Conservation (phyloP, 352 stramenopile species). For the Pythium coloratum region DNA sequence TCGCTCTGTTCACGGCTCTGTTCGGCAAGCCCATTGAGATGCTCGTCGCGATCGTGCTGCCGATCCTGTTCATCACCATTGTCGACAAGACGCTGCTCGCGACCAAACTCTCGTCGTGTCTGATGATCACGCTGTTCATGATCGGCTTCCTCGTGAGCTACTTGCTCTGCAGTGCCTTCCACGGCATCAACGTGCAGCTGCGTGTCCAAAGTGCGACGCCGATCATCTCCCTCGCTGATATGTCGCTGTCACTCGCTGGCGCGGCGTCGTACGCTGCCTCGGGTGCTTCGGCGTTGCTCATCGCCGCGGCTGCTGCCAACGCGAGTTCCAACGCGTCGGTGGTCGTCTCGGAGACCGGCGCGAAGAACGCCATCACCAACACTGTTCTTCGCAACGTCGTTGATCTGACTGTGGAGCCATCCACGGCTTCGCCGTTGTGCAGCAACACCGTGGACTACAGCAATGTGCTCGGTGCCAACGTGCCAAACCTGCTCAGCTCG, state of each 20-base stretch:
- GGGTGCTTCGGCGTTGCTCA: background rate
- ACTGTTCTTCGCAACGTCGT: slow-evolving; percentile 20
- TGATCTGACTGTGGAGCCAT: background rate
- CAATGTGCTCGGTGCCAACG: slow-evolving; percentile 3
- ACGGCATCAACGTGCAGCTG: slow-evolving; percentile 33
- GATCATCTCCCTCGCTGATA: slow-evolving; percentile 9
- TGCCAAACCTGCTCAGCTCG: background rate
- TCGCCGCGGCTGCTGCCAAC: slow-evolving; percentile 1
- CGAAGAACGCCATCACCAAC: slow-evolving; percentile 19
- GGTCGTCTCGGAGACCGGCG: slow-evolving; percentile 7
- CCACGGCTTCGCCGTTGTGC: slow-evolving; percentile 9
- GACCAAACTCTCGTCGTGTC: slow-evolving; percentile 5
- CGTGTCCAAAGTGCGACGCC: background rate
- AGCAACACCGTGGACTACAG: slow-evolving; percentile 16
- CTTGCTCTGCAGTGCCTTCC: slow-evolving; percentile 28
- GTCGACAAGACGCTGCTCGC: slow-evolving; percentile 7
- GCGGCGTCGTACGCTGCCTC: background rate
- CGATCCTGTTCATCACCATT: slow-evolving; percentile 18
- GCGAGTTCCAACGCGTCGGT: slow-evolving; percentile 18
- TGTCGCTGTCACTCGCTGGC: slow-evolving; percentile 6
- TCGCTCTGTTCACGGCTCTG: slow-evolving; percentile 23
- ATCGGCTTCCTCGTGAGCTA: slow-evolving; percentile 15
- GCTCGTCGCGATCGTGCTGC: slow-evolving; percentile 20
- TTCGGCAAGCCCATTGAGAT: slow-evolving; percentile 26
- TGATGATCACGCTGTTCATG: slow-evolving; percentile 11